These are phyloP conservation scores for Mixia osmundae DNA, from an alignment of 1,284 basidiomycete species.

Conservation along the genomic window DNA sequence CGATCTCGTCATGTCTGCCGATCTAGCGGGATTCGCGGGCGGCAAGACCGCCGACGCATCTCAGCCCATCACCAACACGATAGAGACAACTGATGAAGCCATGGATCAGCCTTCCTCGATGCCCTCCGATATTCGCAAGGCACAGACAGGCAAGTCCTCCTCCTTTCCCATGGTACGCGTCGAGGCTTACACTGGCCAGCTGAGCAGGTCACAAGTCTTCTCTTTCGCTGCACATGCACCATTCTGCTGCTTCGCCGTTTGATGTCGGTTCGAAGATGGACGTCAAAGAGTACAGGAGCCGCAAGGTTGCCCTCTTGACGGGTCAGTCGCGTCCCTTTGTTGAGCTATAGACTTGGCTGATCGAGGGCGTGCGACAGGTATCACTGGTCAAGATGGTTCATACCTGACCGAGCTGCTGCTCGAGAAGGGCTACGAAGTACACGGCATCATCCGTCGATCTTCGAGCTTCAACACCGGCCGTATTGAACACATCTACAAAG, in stretches of 20 bases:
- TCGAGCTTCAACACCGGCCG: slow-evolving; percentile 84
- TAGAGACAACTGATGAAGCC: too few relatives aligned
- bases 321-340: slow-evolving; percentile 29
- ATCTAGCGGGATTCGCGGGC: too few relatives aligned
- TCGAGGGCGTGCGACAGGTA: slow-evolving; percentile 30
- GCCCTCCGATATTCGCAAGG: too few relatives aligned
- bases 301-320: slow-evolving; percentile 71
- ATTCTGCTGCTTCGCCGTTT: slow-evolving; percentile 2
- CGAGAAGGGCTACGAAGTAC: slow-evolving; percentile 68
- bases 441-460: slow-evolving; percentile 71
- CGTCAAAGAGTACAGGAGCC: slow-evolving; percentile 50
- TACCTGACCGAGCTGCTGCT: slow-evolving; percentile 69
- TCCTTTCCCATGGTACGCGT: too few relatives aligned
- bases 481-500: slow-evolving; percentile 66
- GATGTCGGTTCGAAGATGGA: slow-evolving; percentile 10
- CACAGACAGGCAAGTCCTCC: too few relatives aligned
- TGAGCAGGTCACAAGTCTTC: slow-evolving; percentile 1
- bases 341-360: background rate
- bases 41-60: too few relatives aligned
- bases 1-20: too few relatives aligned
- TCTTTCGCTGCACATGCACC: slow-evolving; percentile 3
- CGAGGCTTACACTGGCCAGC: background rate
- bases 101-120: too few relatives aligned
- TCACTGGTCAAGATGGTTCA: slow-evolving; percentile 77
- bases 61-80: too few relatives aligned